Conservation (phyloP, 495 filamentous ascomycete species). For the Aspergillus conjunctus region DNA sequence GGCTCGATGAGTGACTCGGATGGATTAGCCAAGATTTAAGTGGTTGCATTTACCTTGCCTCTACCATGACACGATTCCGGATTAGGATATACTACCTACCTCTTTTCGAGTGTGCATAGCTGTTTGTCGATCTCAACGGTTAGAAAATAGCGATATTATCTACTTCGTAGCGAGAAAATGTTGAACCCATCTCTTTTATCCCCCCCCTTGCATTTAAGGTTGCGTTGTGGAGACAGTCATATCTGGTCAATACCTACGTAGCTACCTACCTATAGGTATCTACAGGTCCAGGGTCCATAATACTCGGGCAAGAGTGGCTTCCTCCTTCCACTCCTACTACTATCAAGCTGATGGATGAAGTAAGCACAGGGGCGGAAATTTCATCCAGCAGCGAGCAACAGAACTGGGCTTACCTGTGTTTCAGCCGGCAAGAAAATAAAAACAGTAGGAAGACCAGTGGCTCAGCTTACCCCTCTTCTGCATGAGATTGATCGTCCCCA, state of each 20-base stretch:
- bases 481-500: slow-evolving; percentile 15
- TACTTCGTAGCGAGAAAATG: not conserved
- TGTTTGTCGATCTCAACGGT: not conserved
- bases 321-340: too few relatives aligned
- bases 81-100: too few relatives aligned
- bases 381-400: not conserved
- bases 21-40: too few relatives aligned
- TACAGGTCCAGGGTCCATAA: too few relatives aligned
- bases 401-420: not conserved
- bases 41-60: too few relatives aligned
- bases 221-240: not conserved
- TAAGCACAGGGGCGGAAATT: not conserved
- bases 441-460: not conserved
- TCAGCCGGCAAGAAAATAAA: not conserved
- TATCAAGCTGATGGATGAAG: not conserved
- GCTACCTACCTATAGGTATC: too few relatives aligned
- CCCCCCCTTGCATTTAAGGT: slow-evolving; percentile 6
- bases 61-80: too few relatives aligned
- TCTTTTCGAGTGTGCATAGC: too few relatives aligned
- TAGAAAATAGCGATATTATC: not conserved
- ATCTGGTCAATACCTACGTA: not conserved
- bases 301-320: too few relatives aligned
- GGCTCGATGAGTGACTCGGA: too few relatives aligned
- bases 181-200: not conserved
- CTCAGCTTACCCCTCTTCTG: slow-evolving; percentile 18